phyloP scores from a whole-genome alignment of 345 rosid species.

The Cardamine chenopodiifolia region DNA sequence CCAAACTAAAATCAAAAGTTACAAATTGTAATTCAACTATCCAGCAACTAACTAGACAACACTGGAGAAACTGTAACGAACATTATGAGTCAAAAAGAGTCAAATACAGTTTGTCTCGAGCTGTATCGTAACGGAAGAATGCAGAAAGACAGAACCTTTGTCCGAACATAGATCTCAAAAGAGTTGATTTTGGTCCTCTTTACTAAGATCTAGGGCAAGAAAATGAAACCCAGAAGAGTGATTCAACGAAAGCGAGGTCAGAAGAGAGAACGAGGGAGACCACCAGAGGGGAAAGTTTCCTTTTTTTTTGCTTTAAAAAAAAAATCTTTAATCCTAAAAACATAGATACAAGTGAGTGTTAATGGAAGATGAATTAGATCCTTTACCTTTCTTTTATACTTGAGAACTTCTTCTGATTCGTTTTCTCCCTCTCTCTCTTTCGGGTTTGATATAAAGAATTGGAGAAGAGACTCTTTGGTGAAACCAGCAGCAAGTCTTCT shows the following conservation, averaged over 20 bases:
- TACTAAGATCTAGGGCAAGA: constrained; percentile 32
- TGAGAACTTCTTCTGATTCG: constrained; percentile 3
- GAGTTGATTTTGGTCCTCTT: constrained; percentile 20
- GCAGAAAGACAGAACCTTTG: constrained; percentile 36
- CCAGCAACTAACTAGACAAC: background rate
- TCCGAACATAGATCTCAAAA: constrained; percentile 33
- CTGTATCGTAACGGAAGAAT: constrained; percentile 26
- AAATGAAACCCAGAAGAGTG: constrained; percentile 24
- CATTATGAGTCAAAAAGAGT: constrained; percentile 2
- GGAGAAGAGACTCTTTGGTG: constrained; percentile 18
- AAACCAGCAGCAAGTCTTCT: constrained; percentile 23
- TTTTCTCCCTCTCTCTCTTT: background rate
- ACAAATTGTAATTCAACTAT: constrained; percentile 26
- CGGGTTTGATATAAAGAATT: constrained; percentile 24
- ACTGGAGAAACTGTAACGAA: constrained; percentile 14
- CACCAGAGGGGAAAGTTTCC: background rate
- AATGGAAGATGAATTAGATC: constrained; percentile 22
- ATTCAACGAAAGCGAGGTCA: constrained; percentile 25
- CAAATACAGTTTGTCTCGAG: constrained; percentile 18
- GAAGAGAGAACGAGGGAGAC: constrained; percentile 33
- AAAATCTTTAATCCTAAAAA: background rate
- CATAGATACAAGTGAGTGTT: constrained; percentile 12
- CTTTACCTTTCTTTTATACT: constrained; percentile 9
- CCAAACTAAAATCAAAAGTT: constrained; percentile 29
- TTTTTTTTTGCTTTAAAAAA: background rate